Conservation (phyloP, 192 early-diverging fungal species). For the Coemansia sp. region DNA sequence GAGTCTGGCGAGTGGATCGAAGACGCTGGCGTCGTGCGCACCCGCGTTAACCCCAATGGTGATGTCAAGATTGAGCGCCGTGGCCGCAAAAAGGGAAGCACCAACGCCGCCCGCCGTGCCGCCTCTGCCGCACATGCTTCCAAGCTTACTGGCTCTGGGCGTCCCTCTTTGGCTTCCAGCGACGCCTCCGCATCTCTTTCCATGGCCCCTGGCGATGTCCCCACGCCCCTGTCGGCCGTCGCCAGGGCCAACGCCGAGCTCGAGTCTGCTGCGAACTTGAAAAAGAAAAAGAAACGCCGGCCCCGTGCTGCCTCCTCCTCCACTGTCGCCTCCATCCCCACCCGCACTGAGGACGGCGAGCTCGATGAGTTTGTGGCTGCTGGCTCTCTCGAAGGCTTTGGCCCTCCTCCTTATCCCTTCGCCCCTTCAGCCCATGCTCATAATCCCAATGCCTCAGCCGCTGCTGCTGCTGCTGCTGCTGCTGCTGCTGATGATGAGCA, state of each 20-base stretch:
- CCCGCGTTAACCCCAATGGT: constrained; percentile 29
- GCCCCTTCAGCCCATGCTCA: neutral
- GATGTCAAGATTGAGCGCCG: constrained; percentile 43
- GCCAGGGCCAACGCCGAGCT: constrained; percentile 13
- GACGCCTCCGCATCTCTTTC: neutral
- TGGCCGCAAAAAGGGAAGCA: constrained; percentile 49
- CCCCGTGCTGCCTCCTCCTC: constrained; percentile 11
- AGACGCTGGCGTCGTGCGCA: constrained; percentile 37
- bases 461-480: no score
- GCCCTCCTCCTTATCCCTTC: neutral
- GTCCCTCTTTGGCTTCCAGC: neutral
- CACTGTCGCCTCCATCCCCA: neutral
- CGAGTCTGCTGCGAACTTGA: neutral
- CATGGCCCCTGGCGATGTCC: neutral
- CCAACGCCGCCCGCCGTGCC: constrained; percentile 20
- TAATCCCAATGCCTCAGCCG: neutral
- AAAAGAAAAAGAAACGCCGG: neutral
- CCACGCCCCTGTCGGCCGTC: neutral
- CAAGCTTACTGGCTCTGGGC: neutral
- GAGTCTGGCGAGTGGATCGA: constrained; percentile 30
- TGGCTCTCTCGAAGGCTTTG: neutral
- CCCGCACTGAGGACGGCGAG: neutral
- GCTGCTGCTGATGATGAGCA: neutral
- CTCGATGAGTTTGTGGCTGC: constrained; percentile 5
- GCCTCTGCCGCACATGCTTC: neutral